These are phyloP conservation scores for Paecilomyces sp. DNA, from an alignment of 2,329 filamentous ascomycete genomes.

Conservation along the genomic window DNA sequence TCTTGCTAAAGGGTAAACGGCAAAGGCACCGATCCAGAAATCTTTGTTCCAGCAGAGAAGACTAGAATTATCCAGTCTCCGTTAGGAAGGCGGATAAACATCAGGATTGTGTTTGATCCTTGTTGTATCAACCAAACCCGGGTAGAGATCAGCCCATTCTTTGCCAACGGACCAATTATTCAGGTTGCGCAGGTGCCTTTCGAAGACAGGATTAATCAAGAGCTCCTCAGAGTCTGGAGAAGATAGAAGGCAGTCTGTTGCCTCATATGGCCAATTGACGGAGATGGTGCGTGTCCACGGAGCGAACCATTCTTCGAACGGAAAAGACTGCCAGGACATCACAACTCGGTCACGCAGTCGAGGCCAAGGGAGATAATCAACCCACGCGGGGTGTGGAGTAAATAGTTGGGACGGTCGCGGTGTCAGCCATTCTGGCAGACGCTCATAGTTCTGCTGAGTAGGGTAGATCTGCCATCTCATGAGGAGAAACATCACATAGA, in stretches of 20 bases:
- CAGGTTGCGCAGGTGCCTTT: slow-evolving; percentile 65
- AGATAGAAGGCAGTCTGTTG: slow-evolving; percentile 60
- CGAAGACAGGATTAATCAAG: slow-evolving; percentile 80
- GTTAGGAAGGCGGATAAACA: not conserved
- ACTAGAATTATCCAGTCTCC: not conserved
- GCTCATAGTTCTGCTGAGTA: slow-evolving; percentile 69
- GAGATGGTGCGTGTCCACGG: slow-evolving; percentile 69
- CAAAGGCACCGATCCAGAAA: no score
- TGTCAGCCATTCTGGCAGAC: slow-evolving; percentile 65
- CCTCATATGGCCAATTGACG: slow-evolving; percentile 79
- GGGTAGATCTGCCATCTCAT: slow-evolving; percentile 82
- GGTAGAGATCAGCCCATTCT: slow-evolving; percentile 60
- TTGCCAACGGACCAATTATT: slow-evolving; percentile 77
- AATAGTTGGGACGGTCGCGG: slow-evolving; percentile 62
- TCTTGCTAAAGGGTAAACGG: not conserved
- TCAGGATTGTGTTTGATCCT: slow-evolving; percentile 20
- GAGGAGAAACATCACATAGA: slow-evolving; percentile 80
- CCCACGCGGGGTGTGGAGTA: slow-evolving; percentile 68
- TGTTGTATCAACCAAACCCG: slow-evolving; percentile 42
- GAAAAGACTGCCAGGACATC: slow-evolving; percentile 47
- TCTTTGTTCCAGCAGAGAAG: not conserved
- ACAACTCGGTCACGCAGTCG: slow-evolving; percentile 63
- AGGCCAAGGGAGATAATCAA: slow-evolving; percentile 76
- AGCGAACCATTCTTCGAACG: slow-evolving; percentile 77
- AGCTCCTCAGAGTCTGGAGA: slow-evolving; percentile 51